Base-by-base conservation (phyloP, 2,329 filamentous ascomycete genomes). In the Neopestalotiopsis sp. region DNA sequence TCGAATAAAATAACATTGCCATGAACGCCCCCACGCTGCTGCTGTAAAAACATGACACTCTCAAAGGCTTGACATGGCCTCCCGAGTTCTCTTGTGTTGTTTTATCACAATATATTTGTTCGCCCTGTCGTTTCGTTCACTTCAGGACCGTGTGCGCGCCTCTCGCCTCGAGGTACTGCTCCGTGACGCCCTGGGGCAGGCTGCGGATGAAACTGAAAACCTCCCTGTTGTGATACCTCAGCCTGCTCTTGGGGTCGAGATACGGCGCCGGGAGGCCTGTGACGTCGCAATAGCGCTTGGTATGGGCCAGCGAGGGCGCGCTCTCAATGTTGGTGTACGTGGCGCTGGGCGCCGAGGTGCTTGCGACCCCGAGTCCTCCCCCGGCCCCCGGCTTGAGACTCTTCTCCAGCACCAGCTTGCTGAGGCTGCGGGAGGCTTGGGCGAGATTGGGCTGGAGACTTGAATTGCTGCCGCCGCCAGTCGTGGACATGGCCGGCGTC, bases 271-370 rank as follows among this genome's bases (percentile, higher is more conserved):
- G 90, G 72, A 99, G 83, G 1, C 96, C 97, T 1, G 96, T 99
- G 75, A 99, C 89, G 80, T 99, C 97, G 84, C 96, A 99, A 81
- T 98, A 99, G 76, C 92, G 93, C 81, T 91, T 94, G 77, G 93
- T 89, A 73, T 94, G 92, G 65, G 92, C 92, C 75, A 98, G 84
- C 69, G 93, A 96, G 52, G 96, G 96, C 3, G 96, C 95, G 62
- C 94, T 94, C 80, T 98, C 96, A 71, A 99, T 97, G 78, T 98
- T 98, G 6, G 94, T 97, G 80, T 98, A 99, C 1, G 96, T 98
- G 40, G 92, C 92, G 40, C 87, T 89, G 0, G 92, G 93, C 0
- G 91, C 92, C 6, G 84, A 83, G 1, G 82, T 79, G n/a, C 81
- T 76, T 56, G 77, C 75, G 4, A 77, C 78, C 38, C 72, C 73